A percentile compares a stretch with the other conserved stretches of the same genome.
phyloP scores from a whole-genome alignment of 208 protist genomes.

The Trypanosoma melophagium region DNA sequence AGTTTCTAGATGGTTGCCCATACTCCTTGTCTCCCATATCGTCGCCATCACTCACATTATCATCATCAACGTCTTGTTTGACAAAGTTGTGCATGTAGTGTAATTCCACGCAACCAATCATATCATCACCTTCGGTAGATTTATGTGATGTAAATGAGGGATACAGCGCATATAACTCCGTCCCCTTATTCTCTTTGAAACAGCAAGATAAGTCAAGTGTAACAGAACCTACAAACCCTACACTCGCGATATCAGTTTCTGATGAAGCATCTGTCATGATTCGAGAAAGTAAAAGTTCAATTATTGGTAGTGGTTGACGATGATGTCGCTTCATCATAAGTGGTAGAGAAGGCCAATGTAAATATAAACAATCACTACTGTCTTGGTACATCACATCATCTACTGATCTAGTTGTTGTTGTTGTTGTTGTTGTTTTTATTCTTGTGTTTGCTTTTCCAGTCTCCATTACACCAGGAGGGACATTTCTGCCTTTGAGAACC shows the following conservation, averaged over 20 bases:
- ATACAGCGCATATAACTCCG: slow-evolving; percentile 18
- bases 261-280: background rate
- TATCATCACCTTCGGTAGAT: slow-evolving; percentile 13
- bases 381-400: background rate
- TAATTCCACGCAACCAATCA: slow-evolving; percentile 41
- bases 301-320: slow-evolving; percentile 18
- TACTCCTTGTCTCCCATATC: background rate
- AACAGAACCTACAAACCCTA: slow-evolving; percentile 4
- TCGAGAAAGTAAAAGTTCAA: slow-evolving; percentile 26
- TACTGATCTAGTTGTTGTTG: background rate
- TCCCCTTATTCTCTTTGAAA: slow-evolving; percentile 12
- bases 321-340: background rate
- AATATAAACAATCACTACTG: slow-evolving; percentile 7
- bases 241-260: background rate
- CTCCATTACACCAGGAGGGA: background rate
- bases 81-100: slow-evolving; percentile 54
- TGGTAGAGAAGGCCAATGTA: slow-evolving; percentile 31
- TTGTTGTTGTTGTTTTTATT: background rate
- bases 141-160: slow-evolving; percentile 9
- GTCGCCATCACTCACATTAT: background rate
- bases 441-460: too few species aligned
- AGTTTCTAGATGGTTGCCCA: too few species aligned
- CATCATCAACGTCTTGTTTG: background rate
- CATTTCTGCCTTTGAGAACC: background rate
- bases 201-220: slow-evolving; percentile 21